Evolutionary conservation across 2,329 filamentous ascomycete species (phyloP), one percentile per base, ranked within the genome.

Genomic region (Lachnellula cervina): DNA sequence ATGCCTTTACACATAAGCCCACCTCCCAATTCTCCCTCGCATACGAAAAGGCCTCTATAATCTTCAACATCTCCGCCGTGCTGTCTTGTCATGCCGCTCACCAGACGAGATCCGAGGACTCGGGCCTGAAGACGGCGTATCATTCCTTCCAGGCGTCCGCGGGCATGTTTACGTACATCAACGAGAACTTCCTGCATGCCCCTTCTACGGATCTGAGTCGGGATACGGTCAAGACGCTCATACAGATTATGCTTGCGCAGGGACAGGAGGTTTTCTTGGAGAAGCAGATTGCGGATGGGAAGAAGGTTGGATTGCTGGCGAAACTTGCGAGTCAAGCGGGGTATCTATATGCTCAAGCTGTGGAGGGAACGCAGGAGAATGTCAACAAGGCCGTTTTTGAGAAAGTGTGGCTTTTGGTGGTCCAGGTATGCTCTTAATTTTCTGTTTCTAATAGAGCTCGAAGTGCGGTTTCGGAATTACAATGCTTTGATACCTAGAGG

Each of bases 141-240:
- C 93, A 99, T 73, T 97, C 92, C 19, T 97, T 97, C 76, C 94
- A 99, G 73, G 94, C 94, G 42, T 92, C 93, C 7, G 94, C 94
- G 9, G 94, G 94, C 76, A 99, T 99, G 94, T 99, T 97, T 73
- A 97, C 93, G 52, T 99, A 99, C 69, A 99, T 99, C 76, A 99
- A 99, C 73, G 94, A 99, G 75, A 99, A 99, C 75, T 99, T 99
- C 71, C 78, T 99, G 37, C 94, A 99, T 68, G 94, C 94, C 1
- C 94, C 95, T 0, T 97, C 92, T 8, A 92, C 90, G n/a, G 94
- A 99, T 69, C 75, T 99, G 48, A 97, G 92, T 71, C 80, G 94
- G 58, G 93, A 99, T 50, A 99, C 94, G 0, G 90, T 99, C 67
- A 97, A 97, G 75, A 91, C 90, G 0, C 74, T 99, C 62, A 97